A percentile compares a stretch with the other conserved stretches of the same genome.
phyloP scores from a whole-genome alignment of 129 eudicot genomes.

The Artemisia argyi region DNA sequence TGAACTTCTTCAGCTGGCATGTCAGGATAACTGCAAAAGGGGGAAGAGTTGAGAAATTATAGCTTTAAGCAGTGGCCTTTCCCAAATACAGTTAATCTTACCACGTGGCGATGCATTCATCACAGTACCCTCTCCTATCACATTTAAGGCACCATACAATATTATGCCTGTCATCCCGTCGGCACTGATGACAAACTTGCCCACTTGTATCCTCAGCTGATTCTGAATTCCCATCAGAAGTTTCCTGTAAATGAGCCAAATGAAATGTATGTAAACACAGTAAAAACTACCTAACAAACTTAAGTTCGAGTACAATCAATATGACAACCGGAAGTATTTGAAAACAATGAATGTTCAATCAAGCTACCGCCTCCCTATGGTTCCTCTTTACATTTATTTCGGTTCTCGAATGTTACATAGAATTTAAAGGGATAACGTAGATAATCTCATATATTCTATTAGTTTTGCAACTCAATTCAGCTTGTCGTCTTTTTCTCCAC shows the following conservation, averaged over 20 bases:
- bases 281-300: not conserved
- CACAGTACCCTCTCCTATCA: constrained; percentile 91
- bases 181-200: constrained; percentile 90
- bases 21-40: constrained; percentile 65
- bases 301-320: not conserved
- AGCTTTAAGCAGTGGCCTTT: not conserved
- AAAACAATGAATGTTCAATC: not conserved
- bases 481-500: constrained; percentile 1
- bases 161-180: constrained; percentile 44
- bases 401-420: no score
- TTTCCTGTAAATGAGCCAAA: constrained; percentile 47
- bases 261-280: not conserved
- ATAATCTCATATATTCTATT: not conserved
- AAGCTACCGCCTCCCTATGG: no score
- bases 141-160: constrained; percentile 84
- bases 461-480: not conserved
- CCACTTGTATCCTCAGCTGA: constrained; percentile 80
- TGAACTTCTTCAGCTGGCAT: constrained; percentile 68
- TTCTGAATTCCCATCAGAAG: constrained; percentile 73
- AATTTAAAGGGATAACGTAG: not conserved
- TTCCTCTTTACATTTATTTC: no score
- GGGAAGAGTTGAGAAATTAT: not conserved
- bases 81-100: constrained; percentile 35
- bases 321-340: not conserved
- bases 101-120: constrained; percentile 81